phyloP scores from a whole-genome alignment of 371 early-diverging fungal genomes.

The Choanephora cucurbitarum region DNA sequence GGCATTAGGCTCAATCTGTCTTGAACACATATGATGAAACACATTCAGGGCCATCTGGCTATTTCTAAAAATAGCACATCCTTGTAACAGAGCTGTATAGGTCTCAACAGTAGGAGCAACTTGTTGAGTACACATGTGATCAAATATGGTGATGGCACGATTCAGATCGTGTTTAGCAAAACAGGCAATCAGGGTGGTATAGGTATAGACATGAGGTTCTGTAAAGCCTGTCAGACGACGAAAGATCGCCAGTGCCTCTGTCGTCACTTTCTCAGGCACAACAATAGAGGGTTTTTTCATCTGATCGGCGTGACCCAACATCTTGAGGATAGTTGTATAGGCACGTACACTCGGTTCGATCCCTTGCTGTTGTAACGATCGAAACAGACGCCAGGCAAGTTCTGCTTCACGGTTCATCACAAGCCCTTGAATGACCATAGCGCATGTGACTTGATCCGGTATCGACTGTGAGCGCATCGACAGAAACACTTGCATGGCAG shows the following conservation, averaged over 20 bases:
- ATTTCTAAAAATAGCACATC: conserved; percentile 47
- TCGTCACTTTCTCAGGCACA: conserved; percentile 17
- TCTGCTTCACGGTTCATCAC: conserved; percentile 39
- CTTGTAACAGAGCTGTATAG: conserved; percentile 46
- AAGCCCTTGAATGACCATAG: conserved; percentile 47
- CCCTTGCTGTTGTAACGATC: conserved; percentile 24
- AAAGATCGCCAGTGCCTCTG: conserved; percentile 37
- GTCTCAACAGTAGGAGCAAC: conserved; percentile 40
- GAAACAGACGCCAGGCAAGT: conserved; percentile 44
- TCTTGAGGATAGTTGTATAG: conserved; percentile 36
- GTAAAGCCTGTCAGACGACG: conserved; percentile 41
- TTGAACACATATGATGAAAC: conserved; percentile 44
- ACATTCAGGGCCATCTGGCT: conserved; percentile 30
- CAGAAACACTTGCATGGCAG: conserved; percentile 36
- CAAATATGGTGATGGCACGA: conserved; percentile 39
- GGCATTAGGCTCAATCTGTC: conserved; percentile 34
- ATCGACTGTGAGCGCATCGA: conserved; percentile 32
- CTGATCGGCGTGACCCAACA: conserved; percentile 11
- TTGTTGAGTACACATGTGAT: conserved; percentile 38
- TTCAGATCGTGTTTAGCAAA: conserved; percentile 42
- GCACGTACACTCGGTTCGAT: conserved; percentile 40
- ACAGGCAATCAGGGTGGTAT: conserved; percentile 50
- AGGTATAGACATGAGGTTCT: conserved; percentile 46
- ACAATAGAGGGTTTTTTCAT: conserved; percentile 16
- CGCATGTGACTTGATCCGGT: conserved; percentile 44